Evolutionary conservation across 2,329 filamentous ascomycete genomes (phyloP).

Genomic region (Phoma sp.): DNA sequence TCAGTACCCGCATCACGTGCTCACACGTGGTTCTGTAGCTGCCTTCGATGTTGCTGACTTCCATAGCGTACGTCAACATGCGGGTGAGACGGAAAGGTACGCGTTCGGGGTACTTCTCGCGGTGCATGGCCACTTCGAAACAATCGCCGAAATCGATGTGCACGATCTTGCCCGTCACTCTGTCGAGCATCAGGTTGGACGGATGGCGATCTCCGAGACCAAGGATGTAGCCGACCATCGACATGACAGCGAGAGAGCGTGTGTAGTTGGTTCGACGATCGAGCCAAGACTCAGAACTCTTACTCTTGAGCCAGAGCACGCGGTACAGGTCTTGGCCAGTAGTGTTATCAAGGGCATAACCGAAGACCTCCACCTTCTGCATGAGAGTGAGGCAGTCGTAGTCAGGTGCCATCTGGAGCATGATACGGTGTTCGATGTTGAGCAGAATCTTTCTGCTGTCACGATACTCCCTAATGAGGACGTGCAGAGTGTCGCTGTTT

Average conservation of each 20-base stretch:
- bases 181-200: conserved; percentile 96
- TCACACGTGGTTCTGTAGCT: conserved; percentile 98
- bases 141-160: conserved; percentile 99
- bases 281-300: conserved; percentile 96
- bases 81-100: conserved; percentile 97
- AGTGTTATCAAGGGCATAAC: conserved; percentile 98
- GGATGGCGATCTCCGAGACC: conserved; percentile 96
- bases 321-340: conserved; percentile 98
- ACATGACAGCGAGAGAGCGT: conserved; percentile 96
- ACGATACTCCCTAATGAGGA: conserved; percentile 95
- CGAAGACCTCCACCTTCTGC: conserved; percentile 99
- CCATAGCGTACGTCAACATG: conserved; percentile 99
- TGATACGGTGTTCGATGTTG: conserved; percentile 99
- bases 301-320: conserved; percentile 98
- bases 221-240: conserved; percentile 99
- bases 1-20: conserved; percentile 94
- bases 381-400: conserved; percentile 98
- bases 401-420: conserved; percentile 99
- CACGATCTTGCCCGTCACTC: conserved; percentile 93
- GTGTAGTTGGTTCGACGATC: conserved; percentile 99
- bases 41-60: conserved; percentile 99
- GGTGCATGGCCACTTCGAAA: conserved; percentile 99
- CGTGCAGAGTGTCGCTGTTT: conserved; percentile 96
- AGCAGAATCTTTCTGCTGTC: conserved; percentile 96
- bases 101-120: conserved; percentile 97